Percentiles rank a stretch among this genome's conserved stretches.
These are phyloP conservation scores for Corymbia calophylla DNA, from an alignment of 441 rosid genomes.

Conservation along the genomic window DNA sequence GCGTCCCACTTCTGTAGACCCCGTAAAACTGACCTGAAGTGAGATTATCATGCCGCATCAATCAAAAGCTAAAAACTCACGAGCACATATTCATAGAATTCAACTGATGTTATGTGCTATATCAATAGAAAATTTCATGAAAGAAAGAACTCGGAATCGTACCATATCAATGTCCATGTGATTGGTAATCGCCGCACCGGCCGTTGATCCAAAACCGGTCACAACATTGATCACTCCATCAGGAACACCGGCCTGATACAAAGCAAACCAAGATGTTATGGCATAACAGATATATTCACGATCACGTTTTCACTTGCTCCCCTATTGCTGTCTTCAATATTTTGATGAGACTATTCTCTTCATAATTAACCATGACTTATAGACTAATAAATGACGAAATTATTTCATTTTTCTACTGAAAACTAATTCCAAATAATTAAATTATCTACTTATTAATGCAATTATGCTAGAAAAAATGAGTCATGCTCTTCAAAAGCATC, in stretches of 20 bases:
- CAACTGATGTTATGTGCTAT: not conserved
- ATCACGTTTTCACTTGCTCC: not conserved
- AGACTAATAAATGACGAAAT: not conserved
- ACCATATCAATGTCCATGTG: constrained; percentile 93
- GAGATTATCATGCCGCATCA: not conserved
- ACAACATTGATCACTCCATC: constrained; percentile 81
- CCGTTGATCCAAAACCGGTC: constrained; percentile 64
- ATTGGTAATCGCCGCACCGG: constrained; percentile 72
- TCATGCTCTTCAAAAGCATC: not conserved
- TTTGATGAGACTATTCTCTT: not conserved
- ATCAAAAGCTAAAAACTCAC: not conserved
- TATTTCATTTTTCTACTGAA: not conserved
- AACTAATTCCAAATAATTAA: not conserved
- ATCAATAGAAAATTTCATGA: not conserved
- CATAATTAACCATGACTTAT: not conserved
- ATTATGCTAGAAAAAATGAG: not conserved
- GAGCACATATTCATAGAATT: not conserved
- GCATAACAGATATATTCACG: not conserved
- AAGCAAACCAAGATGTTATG: not conserved
- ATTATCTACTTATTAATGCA: not conserved
- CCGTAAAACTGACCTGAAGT: constrained; percentile 75
- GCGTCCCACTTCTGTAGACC: constrained; percentile 84
- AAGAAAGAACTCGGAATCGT: not conserved
- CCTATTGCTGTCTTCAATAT: not conserved
- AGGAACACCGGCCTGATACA: constrained; percentile 67